phyloP scores from a whole-genome alignment of 371 early-diverging fungal genomes.

The Zychaea mexicana region DNA sequence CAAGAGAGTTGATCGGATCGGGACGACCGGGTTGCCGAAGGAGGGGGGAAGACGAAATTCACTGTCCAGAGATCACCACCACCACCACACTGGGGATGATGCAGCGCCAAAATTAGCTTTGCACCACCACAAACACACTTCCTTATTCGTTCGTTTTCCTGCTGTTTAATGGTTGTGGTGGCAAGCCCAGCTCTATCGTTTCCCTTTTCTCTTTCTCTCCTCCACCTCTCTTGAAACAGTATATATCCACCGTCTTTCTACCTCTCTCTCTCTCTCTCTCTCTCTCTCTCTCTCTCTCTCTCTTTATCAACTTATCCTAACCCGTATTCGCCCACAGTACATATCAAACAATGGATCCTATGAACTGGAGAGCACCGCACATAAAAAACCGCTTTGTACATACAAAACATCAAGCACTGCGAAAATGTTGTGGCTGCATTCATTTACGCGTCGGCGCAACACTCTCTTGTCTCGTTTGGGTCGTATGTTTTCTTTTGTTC shows the following conservation, averaged over 20 bases:
- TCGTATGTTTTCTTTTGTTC: slow-evolving; percentile 25
- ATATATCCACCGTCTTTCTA: background rate
- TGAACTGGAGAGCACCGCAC: slow-evolving; percentile 8
- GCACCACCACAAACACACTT: background rate
- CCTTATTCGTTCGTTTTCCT: background rate
- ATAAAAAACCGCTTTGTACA: slow-evolving; percentile 20
- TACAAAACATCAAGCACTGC: slow-evolving; percentile 21
- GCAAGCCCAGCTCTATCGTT: background rate
- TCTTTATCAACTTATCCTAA: background rate
- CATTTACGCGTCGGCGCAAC: slow-evolving; percentile 45
- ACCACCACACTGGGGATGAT: no score
- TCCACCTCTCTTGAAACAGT: no score
- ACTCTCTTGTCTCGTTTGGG: slow-evolving; percentile 44
- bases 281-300: background rate
- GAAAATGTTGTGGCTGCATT: slow-evolving; percentile 53
- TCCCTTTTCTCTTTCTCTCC: no score
- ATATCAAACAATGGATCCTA: background rate
- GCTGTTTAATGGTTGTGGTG: background rate
- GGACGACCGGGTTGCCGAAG: no score
- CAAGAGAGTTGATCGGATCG: no score
- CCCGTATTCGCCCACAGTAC: no score
- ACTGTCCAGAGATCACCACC: no score
- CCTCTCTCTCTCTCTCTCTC: background rate
- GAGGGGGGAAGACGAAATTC: no score
- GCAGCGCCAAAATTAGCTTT: background rate